Base-by-base conservation (phyloP, 441 rosid species). In the Raphanus hybrid region DNA sequence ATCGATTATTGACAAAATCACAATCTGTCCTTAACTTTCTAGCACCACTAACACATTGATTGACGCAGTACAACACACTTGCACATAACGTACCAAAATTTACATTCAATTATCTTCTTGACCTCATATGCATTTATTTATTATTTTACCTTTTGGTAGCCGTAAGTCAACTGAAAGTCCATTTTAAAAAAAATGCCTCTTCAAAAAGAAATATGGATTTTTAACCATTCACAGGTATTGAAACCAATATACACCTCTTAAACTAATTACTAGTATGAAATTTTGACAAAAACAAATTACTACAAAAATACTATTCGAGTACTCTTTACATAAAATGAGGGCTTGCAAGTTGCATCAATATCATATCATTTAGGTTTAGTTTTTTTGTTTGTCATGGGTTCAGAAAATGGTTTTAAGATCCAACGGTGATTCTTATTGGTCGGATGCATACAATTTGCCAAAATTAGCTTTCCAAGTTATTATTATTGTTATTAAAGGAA, bases 11-110 rank as follows among this genome's bases (percentile, higher is more conserved):
- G 76, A 77, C 76, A 77, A 65, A 65, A 12, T 70, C 80, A 70
- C 71, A 77, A 70, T 61, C 67, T 70, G 80, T 71, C 80, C 80
- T 76, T 77, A 77, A 71, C 80, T 71, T 57, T 71, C 76, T 77
- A 3, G 68, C 80, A 71, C 76, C 67, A 77, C 68, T 77, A 75
- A 29, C 71, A 76, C 80, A 59, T 76, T 75, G 71, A 77, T 41
- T 70, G 80, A 77, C 59, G 54, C 71, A 70, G 80, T 70, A 77
- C 80, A 77, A 64, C 58, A 18, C 71, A 64, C 62, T 77, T 71
- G 34, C 73, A 50, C 81, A 77, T 27, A 71, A 66, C 81, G 81
- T 78, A 66, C 81, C 81, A 71, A 77, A 29, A 65, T 65, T 65
- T 77, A 58, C 68, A 77, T 77, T 77, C 73, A 59, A 71, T 77